Evolutionary conservation across 139 green algal species (phyloP).

Genomic region (Chloropicon primus): DNA sequence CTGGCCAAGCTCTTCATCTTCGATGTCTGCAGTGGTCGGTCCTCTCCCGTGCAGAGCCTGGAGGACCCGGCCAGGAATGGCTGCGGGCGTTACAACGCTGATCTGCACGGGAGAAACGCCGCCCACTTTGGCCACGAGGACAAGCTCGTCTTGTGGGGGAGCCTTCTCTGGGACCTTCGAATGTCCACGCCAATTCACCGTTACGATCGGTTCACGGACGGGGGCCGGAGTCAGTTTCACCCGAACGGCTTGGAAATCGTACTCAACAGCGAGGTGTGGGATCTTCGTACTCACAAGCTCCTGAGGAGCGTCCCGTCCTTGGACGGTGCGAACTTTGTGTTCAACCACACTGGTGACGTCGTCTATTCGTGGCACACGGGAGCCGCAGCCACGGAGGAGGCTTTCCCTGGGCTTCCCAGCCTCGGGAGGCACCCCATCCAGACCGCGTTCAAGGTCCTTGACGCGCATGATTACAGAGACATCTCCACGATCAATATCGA

Average conservation of each 20-base stretch:
- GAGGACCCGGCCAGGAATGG: too few relatives aligned
- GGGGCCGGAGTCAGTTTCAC: conserved; percentile 41
- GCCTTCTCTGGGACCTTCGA: conserved; percentile 49
- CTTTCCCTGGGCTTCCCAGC: conserved; percentile 13
- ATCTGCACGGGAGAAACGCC: not conserved
- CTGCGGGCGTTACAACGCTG: too few relatives aligned
- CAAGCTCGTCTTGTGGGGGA: conserved; percentile 48
- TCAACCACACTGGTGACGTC: conserved; percentile 29
- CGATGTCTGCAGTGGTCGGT: conserved; percentile 4
- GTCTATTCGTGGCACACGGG: conserved; percentile 29
- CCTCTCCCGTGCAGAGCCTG: too few relatives aligned
- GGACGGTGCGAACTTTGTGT: conserved; percentile 33
- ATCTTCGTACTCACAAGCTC: conserved; percentile 46
- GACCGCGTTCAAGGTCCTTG: conserved; percentile 46
- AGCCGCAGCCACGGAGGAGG: conserved; percentile 27
- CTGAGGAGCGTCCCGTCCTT: conserved; percentile 45
- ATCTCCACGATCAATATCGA: conserved; percentile 49
- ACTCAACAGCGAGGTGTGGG: conserved; percentile 63
- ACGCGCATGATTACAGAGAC: conserved; percentile 46
- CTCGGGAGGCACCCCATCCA: conserved; percentile 39
- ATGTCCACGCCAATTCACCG: conserved; percentile 29
- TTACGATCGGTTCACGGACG: conserved; percentile 49
- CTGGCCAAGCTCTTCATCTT: conserved; percentile 4
- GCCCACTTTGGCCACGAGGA: conserved; percentile 21
- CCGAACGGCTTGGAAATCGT: conserved; percentile 48